phyloP scores from a whole-genome alignment of 768 basidiomycete genomes.

The Pluteus cervinus region DNA sequence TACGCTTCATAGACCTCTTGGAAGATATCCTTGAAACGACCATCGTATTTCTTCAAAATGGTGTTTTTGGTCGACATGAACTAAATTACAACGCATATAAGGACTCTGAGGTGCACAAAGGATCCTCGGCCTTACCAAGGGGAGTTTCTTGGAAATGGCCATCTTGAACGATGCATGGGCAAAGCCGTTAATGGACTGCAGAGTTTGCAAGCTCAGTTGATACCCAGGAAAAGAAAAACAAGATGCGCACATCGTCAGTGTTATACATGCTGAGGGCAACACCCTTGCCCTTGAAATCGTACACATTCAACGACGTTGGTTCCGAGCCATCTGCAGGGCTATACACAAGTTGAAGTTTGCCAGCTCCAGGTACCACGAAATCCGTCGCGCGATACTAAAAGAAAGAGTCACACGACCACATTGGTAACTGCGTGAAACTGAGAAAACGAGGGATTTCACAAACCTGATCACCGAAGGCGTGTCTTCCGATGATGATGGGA shows the following conservation, averaged over 20 bases:
- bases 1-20: constrained; percentile 86
- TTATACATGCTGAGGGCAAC: constrained; percentile 99
- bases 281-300: constrained; percentile 89
- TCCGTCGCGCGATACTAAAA: constrained; percentile 88
- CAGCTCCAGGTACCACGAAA: constrained; percentile 84
- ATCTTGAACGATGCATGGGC: constrained; percentile 99
- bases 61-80: constrained; percentile 99
- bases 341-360: constrained; percentile 90
- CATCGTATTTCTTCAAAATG: constrained; percentile 96
- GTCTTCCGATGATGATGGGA: constrained; percentile 93
- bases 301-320: constrained; percentile 71
- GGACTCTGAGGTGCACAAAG: not conserved
- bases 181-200: constrained; percentile 85
- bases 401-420: not conserved
- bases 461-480: constrained; percentile 95
- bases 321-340: constrained; percentile 74
- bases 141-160: constrained; percentile 76
- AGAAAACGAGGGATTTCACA: constrained; percentile 8
- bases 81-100: constrained; percentile 24
- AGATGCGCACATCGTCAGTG: constrained; percentile 71
- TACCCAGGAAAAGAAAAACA: not conserved
- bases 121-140: constrained; percentile 47
- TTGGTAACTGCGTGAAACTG: not conserved
- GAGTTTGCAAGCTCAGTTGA: not conserved
- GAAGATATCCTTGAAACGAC: constrained; percentile 99